These are phyloP conservation scores for Cystoderma amianthinum DNA, from an alignment of 768 basidiomycete genomes.

Conservation along the genomic window DNA sequence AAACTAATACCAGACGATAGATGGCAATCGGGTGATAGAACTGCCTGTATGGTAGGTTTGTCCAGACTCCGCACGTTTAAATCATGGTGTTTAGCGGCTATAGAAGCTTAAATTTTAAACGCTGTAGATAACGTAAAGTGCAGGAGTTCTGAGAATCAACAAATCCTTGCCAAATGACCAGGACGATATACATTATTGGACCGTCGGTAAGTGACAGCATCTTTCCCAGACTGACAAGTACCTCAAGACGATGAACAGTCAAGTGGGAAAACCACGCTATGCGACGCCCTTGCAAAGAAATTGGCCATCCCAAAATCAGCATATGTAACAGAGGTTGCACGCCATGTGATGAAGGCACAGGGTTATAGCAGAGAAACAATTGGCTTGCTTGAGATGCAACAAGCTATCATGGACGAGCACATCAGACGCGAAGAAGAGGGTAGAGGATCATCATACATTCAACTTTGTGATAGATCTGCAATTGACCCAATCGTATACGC, in stretches of 20 bases:
- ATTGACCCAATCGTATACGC: constrained; percentile 63
- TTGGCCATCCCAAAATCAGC: constrained; percentile 28
- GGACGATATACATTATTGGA: constrained; percentile 38
- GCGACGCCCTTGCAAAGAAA: constrained; percentile 38
- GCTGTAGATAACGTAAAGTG: too few species aligned
- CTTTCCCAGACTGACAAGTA: background rate
- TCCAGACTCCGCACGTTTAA: too few species aligned
- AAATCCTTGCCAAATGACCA: constrained; percentile 12
- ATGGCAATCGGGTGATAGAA: too few species aligned
- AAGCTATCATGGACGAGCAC: constrained; percentile 54
- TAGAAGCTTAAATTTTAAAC: too few species aligned
- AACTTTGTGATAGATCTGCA: constrained; percentile 59
- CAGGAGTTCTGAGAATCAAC: too few species aligned
- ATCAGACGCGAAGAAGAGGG: constrained; percentile 31
- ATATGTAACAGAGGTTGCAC: constrained; percentile 56
- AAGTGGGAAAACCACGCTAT: constrained; percentile 68
- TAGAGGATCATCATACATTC: constrained; percentile 14
- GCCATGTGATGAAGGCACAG: constrained; percentile 43
- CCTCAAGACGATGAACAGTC: constrained; percentile 37
- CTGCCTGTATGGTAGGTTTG: too few species aligned
- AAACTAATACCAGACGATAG: too few species aligned
- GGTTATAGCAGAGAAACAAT: constrained; percentile 50
- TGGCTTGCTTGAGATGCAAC: constrained; percentile 50
- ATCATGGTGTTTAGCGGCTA: constrained; percentile 7
- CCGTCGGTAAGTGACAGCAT: constrained; percentile 32